phyloP scores from a whole-genome alignment of 768 basidiomycete species.

The Grammothele lineata region DNA sequence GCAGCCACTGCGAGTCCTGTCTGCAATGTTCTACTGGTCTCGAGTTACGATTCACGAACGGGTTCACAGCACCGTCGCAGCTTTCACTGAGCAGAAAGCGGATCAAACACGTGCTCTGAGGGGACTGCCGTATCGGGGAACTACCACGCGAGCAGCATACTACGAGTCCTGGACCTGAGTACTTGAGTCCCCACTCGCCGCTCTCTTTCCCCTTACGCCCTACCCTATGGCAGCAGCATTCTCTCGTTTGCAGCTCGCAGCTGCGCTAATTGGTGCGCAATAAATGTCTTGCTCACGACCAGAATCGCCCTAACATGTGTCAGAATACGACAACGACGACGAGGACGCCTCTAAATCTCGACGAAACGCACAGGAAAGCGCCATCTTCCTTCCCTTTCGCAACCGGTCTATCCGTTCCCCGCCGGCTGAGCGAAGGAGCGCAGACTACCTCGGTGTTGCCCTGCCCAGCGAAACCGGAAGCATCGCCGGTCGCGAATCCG shows the following conservation, averaged over 20 bases:
- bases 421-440: slow-evolving; percentile 42
- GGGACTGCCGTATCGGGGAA: too few relatives aligned
- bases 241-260: slow-evolving; percentile 83
- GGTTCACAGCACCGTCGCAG: too few relatives aligned
- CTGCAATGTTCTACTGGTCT: too few relatives aligned
- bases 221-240: slow-evolving; percentile 32
- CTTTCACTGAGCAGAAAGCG: too few relatives aligned
- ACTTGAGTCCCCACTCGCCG: too few relatives aligned
- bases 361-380: slow-evolving; percentile 75
- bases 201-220: too few relatives aligned
- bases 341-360: slow-evolving; percentile 57
- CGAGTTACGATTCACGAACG: too few relatives aligned
- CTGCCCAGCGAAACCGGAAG: slow-evolving; percentile 59
- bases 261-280: slow-evolving; percentile 69
- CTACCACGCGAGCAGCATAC: too few relatives aligned
- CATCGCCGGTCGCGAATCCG: slow-evolving; percentile 30
- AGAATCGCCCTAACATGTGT: neutral
- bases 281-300: neutral
- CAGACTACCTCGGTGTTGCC: slow-evolving; percentile 64
- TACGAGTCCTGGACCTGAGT: too few relatives aligned
- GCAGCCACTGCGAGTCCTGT: too few relatives aligned
- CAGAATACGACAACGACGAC: slow-evolving; percentile 90
- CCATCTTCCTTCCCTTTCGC: slow-evolving; percentile 77
- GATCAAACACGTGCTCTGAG: too few relatives aligned
- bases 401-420: slow-evolving; percentile 44